A percentile compares a stretch with the other conserved stretches of the same genome.
Evolutionary conservation across 176 grass and related monocot species (phyloP).

Genomic region (Saccharum spontaneum): DNA sequence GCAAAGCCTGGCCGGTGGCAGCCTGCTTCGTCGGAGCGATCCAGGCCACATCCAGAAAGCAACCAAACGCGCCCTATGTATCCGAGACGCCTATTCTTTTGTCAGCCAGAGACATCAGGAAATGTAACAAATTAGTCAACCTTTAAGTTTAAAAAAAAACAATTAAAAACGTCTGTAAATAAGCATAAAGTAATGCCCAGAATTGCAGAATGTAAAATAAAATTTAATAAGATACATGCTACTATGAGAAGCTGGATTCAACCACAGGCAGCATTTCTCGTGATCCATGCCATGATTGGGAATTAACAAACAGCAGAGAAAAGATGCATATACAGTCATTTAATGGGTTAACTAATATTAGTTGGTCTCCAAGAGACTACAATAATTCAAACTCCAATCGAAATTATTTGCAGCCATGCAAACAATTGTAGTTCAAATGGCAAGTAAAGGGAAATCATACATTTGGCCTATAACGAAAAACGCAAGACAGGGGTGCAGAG

Average conservation of each 20-base stretch:
- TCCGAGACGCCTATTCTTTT: not conserved
- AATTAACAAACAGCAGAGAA: not conserved
- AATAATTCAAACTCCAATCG: not conserved
- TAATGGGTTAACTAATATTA: not conserved
- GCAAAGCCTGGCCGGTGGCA: too few relatives aligned
- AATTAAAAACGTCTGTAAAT: not conserved
- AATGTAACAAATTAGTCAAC: not conserved
- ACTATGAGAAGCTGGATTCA: not conserved
- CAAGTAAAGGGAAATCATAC: conserved; percentile 1
- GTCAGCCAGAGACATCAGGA: conserved; percentile 7
- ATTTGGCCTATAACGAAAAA: not conserved
- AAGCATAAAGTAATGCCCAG: not conserved
- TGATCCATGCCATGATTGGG: not conserved
- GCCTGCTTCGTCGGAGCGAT: too few relatives aligned
- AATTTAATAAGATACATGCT: not conserved
- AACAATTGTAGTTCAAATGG: not conserved
- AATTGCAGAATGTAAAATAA: not conserved
- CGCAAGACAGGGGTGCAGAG: not conserved
- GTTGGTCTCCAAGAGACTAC: not conserved
- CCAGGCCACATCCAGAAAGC: too few relatives aligned
- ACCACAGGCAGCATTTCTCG: not conserved
- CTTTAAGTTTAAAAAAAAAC: not conserved
- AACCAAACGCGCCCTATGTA: not conserved
- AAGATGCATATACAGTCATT: not conserved
- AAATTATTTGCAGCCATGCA: not conserved